Evolutionary conservation across 2,329 filamentous ascomycete species (phyloP).

Genomic region (Neophaeococcomyces aloes): DNA sequence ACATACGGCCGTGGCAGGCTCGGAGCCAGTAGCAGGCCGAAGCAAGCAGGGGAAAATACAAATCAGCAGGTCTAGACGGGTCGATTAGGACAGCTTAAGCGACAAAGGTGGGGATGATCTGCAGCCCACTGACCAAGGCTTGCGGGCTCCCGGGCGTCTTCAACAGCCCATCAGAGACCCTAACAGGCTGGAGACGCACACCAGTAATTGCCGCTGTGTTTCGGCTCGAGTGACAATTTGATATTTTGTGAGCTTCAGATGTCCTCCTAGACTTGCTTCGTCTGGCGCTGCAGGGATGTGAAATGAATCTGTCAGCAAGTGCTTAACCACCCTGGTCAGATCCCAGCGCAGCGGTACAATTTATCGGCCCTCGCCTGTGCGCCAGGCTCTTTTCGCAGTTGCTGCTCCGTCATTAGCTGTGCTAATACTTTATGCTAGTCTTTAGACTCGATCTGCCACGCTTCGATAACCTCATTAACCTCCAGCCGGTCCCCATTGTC

Average conservation of each 20-base stretch:
- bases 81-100: neutral
- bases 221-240: neutral
- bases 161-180: no score
- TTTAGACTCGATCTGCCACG: slow-evolving; percentile 1
- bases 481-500: slow-evolving; percentile 4
- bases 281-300: slow-evolving; percentile 1
- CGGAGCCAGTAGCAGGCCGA: neutral
- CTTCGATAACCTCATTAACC: slow-evolving; percentile 8
- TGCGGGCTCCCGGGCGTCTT: no score
- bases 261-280: neutral
- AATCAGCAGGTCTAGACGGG: slow-evolving; percentile 9
- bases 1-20: no score
- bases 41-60: neutral
- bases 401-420: neutral
- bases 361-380: slow-evolving; percentile 4
- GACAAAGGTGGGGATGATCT: neutral
- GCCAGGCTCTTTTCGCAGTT: slow-evolving; percentile 1
- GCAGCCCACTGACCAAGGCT: neutral
- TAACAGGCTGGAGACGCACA: neutral
- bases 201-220: neutral
- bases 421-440: neutral
- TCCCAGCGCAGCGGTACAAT: slow-evolving; percentile 5
- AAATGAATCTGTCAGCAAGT: slow-evolving; percentile 4
- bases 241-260: no score
- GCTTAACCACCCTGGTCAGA: neutral